Evolutionary conservation across 768 basidiomycete species (phyloP).

Genomic region (Suillus weaverae): DNA sequence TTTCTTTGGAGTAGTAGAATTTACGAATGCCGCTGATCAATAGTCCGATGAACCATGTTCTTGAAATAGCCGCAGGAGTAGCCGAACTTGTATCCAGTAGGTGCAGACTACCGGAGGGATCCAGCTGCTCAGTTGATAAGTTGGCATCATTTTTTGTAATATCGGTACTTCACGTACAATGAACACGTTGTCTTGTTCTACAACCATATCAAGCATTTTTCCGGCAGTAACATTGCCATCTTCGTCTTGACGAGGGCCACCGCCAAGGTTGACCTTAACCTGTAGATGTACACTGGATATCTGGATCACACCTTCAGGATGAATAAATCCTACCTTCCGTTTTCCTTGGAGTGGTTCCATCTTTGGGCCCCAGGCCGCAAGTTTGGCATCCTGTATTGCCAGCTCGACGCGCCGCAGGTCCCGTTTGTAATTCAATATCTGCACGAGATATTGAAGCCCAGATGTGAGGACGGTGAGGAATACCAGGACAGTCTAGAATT

Average conservation of each 20-base stretch:
- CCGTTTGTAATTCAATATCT: constrained; percentile 71
- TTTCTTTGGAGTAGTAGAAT: constrained; percentile 23
- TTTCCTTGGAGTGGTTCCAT: constrained; percentile 59
- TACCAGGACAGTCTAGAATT: constrained; percentile 60
- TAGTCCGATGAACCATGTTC: constrained; percentile 71
- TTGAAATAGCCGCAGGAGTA: constrained; percentile 50
- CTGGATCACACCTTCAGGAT: not conserved
- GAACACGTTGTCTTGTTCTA: constrained; percentile 74
- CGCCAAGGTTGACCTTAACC: constrained; percentile 74
- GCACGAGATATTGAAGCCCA: constrained; percentile 79
- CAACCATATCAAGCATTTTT: constrained; percentile 75
- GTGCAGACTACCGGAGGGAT: constrained; percentile 56
- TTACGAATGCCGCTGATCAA: constrained; percentile 21
- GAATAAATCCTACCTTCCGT: constrained; percentile 56
- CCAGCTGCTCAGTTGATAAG: constrained; percentile 45
- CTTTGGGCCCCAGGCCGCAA: constrained; percentile 83
- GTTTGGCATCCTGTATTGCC: constrained; percentile 60
- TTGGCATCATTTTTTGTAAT: not conserved
- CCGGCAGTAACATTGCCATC: constrained; percentile 52
- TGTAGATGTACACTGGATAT: constrained; percentile 23
- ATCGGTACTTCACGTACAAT: constrained; percentile 45
- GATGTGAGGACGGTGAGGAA: constrained; percentile 81
- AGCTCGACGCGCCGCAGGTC: constrained; percentile 69
- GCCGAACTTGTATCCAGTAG: constrained; percentile 61
- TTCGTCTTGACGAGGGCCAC: constrained; percentile 48